These are phyloP conservation scores for Mycocentrospora acerina DNA, from an alignment of 2,329 filamentous ascomycete genomes.

Conservation along the genomic window DNA sequence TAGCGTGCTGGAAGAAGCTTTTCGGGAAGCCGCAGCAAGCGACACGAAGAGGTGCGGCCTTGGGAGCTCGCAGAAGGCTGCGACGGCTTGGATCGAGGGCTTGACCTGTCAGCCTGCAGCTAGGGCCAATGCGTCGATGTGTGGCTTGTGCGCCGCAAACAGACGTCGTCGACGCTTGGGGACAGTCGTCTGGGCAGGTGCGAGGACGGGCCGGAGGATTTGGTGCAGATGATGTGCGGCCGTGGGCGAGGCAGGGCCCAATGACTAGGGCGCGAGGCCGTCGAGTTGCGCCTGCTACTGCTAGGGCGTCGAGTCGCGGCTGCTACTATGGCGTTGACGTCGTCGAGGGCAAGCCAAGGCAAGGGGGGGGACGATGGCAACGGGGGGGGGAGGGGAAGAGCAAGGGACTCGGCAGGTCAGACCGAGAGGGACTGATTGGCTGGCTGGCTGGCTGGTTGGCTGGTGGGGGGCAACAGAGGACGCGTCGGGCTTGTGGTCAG, in stretches of 20 bases:
- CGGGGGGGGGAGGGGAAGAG: too few species aligned
- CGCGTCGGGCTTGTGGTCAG: slow-evolving; percentile 6
- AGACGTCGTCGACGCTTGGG: slow-evolving; percentile 11
- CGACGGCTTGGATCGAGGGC: too few species aligned
- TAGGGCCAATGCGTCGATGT: too few species aligned
- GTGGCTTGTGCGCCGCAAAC: too few species aligned
- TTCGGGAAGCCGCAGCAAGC: slow-evolving; percentile 40
- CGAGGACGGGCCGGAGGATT: slow-evolving; percentile 47
- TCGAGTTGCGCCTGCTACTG: slow-evolving; percentile 9
- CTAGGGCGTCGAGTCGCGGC: slow-evolving; percentile 32
- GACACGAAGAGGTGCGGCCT: slow-evolving; percentile 32
- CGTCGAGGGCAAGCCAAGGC: slow-evolving; percentile 1
- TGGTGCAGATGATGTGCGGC: slow-evolving; percentile 55
- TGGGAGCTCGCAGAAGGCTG: slow-evolving; percentile 16
- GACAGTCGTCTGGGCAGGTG: slow-evolving; percentile 18
- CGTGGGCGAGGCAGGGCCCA: slow-evolving; percentile 28
- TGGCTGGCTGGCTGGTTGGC: slow-evolving; percentile 31
- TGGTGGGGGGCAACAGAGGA: slow-evolving; percentile 10
- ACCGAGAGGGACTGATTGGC: slow-evolving; percentile 34
- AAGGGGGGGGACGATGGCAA: slow-evolving; percentile 5
- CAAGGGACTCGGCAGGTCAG: slow-evolving; percentile 13
- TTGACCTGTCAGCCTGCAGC: slow-evolving; percentile 18
- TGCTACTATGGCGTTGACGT: too few species aligned
- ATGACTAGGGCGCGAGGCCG: slow-evolving; percentile 40
- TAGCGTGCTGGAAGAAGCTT: slow-evolving; percentile 26